Percentiles rank a stretch among this genome's conserved stretches.
phyloP scores from a whole-genome alignment of 2,329 filamentous ascomycete species.

The Magnaporthiopsis incrustans region DNA sequence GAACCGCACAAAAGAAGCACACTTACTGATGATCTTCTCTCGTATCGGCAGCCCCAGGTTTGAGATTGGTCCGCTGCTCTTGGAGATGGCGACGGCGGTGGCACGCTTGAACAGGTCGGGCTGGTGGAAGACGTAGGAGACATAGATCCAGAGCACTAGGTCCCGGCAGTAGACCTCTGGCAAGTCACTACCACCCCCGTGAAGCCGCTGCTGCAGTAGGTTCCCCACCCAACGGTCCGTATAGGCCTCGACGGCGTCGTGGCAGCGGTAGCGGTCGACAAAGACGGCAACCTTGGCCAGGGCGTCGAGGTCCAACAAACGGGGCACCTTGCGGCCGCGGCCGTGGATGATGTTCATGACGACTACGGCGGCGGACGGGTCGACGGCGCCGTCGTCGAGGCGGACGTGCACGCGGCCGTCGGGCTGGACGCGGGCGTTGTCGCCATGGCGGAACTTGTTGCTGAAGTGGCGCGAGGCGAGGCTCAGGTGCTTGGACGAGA shows the following conservation, averaged over 20 bases:
- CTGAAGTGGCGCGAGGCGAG: constrained; percentile 23
- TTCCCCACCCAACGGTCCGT: constrained; percentile 27
- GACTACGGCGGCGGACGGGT: constrained; percentile 31
- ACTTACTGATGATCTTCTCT: constrained; percentile 21
- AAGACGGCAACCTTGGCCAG: constrained; percentile 36
- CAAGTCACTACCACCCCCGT: constrained; percentile 2
- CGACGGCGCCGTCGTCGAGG: constrained; percentile 19
- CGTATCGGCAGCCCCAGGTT: constrained; percentile 21
- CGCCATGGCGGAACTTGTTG: constrained; percentile 15
- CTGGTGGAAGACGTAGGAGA: constrained; percentile 22
- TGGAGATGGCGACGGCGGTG: constrained; percentile 18
- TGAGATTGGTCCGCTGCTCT: constrained; percentile 18
- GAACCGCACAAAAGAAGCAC: background rate
- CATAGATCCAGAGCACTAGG: constrained; percentile 23
- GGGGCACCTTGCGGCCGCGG: constrained; percentile 30
- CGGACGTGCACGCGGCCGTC: constrained; percentile 24
- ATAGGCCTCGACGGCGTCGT: constrained; percentile 33
- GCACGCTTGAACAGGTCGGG: constrained; percentile 18
- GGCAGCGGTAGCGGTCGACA: constrained; percentile 32
- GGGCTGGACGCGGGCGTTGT: constrained; percentile 12
- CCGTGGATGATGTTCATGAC: constrained; percentile 38
- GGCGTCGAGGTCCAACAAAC: constrained; percentile 27
- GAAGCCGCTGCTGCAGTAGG: background rate
- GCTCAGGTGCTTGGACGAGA: constrained; percentile 27
- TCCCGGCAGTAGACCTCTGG: constrained; percentile 14